Percentiles rank a stretch among this genome's conserved stretches.
These are phyloP conservation scores for Centrapalus pauciflorus DNA, from an alignment of 129 eudicot species.

Conservation along the genomic window DNA sequence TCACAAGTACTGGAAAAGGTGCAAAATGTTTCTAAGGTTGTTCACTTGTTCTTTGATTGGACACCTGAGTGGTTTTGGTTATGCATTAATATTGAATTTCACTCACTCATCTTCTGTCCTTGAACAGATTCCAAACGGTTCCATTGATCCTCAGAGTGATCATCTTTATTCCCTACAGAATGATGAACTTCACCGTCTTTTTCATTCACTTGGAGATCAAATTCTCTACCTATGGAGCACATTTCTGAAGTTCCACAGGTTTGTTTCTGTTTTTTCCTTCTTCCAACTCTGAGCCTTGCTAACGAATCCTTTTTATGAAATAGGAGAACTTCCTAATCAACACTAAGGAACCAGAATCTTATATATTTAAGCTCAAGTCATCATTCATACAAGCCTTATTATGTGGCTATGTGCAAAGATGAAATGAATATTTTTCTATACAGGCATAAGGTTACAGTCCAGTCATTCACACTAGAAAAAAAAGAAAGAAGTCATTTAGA, in stretches of 20 bases:
- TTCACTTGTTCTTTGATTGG: conserved; percentile 5
- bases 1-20: conserved; percentile 24
- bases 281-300: not conserved
- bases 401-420: not conserved
- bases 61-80: not conserved
- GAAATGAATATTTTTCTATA: not conserved
- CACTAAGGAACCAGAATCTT: not conserved
- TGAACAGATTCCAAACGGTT: conserved; percentile 51
- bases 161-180: conserved; percentile 44
- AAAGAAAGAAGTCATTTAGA: not conserved
- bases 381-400: not conserved
- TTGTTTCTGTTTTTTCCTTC: conserved; percentile 14
- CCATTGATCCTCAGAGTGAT: conserved; percentile 42
- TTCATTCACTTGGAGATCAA: conserved; percentile 69
- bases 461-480: not conserved
- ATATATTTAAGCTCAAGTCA: too few species aligned
- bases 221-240: conserved; percentile 62
- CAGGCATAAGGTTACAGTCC: not conserved
- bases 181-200: conserved; percentile 51
- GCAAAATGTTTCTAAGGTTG: conserved; percentile 42
- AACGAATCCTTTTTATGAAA: not conserved
- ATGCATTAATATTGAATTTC: conserved; percentile 1
- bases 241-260: conserved; percentile 95
- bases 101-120: conserved; percentile 9
- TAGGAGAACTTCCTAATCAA: not conserved